Conservation (phyloP, 257 asterid genomes). For the Jacaranda mimosifolia region DNA sequence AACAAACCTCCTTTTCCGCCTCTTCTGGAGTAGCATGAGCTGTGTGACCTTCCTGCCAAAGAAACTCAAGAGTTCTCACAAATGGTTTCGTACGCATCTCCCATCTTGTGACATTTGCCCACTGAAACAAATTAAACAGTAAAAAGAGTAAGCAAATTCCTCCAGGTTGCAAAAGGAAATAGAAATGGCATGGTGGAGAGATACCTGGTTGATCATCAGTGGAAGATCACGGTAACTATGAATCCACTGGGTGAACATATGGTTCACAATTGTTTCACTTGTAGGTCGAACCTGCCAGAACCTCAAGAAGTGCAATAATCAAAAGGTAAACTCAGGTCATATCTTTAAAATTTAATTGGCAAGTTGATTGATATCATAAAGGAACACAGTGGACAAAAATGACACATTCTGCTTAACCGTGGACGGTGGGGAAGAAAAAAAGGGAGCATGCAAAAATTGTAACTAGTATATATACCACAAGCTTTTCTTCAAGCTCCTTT, state of each 20-base stretch:
- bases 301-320: constrained; percentile 79
- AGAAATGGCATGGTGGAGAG: constrained; percentile 27
- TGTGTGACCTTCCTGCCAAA: constrained; percentile 99
- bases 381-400: constrained; percentile 26
- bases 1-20: constrained; percentile 90
- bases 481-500: constrained; percentile 99
- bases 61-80: constrained; percentile 91
- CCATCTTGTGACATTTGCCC: constrained; percentile 99
- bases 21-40: constrained; percentile 95
- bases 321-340: constrained; percentile 63
- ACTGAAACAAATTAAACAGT: constrained; percentile 54
- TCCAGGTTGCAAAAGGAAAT: constrained; percentile 13
- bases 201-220: constrained; percentile 96
- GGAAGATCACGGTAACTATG: constrained; percentile 99
- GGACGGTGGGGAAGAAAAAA: neutral
- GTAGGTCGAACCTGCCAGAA: constrained; percentile 99
- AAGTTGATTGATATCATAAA: constrained; percentile 17
- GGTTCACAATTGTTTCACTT: constrained; percentile 98
- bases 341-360: constrained; percentile 36
- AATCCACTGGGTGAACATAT: constrained; percentile 99
- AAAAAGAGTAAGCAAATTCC: constrained; percentile 14
- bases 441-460: constrained; percentile 16
- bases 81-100: constrained; percentile 99
- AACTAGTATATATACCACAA: constrained; percentile 73
- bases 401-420: neutral